These are phyloP conservation scores for Neurospora sp. DNA, from an alignment of 2,329 filamentous ascomycete species.

Conservation along the genomic window DNA sequence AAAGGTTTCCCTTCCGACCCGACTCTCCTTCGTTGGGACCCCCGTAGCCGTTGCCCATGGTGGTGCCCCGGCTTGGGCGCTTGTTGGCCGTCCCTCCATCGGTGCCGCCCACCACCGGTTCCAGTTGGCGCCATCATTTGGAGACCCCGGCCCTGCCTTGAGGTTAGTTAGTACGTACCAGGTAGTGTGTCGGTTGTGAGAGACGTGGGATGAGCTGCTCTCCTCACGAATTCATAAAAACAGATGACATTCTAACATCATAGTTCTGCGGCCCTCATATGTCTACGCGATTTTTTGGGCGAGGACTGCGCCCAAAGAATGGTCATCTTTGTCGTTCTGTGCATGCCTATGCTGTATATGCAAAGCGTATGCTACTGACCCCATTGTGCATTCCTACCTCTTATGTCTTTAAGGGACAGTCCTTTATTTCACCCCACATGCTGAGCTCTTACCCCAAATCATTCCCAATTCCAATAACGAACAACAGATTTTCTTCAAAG, in stretches of 20 bases:
- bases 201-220: neutral
- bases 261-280: neutral
- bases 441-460: neutral
- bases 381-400: neutral
- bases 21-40: neutral
- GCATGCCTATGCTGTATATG: neutral
- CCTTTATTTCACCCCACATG: neutral
- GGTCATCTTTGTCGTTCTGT: neutral
- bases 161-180: neutral
- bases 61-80: neutral
- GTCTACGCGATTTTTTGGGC: neutral
- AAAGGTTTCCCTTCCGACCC: neutral
- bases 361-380: neutral
- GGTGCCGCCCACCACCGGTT: neutral
- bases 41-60: neutral
- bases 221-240: neutral
- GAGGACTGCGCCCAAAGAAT: neutral
- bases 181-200: neutral
- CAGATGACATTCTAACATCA: neutral
- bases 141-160: neutral
- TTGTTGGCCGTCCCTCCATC: neutral
- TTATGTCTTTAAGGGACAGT: neutral
- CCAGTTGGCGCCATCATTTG: neutral
- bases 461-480: neutral
- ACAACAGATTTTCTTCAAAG: neutral